Evolutionary conservation across 2,329 filamentous ascomycete species (phyloP).

Genomic region (Ophiostoma australiae): DNA sequence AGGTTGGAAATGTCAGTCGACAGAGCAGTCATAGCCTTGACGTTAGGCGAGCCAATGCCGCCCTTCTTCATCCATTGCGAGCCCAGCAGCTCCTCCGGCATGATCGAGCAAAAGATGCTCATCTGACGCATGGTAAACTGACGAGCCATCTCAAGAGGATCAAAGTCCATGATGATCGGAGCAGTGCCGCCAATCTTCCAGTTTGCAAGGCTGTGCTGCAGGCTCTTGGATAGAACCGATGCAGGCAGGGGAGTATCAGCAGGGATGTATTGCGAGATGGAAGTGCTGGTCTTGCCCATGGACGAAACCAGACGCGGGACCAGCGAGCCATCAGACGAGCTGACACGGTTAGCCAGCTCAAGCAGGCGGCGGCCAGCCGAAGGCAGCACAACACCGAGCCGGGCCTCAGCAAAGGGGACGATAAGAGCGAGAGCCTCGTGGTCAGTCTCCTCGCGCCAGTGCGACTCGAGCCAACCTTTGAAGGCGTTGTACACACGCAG

Average conservation of each 20-base stretch:
- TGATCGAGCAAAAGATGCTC: constrained; percentile 81
- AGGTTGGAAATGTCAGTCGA: constrained; percentile 90
- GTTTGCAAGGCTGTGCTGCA: constrained; percentile 63
- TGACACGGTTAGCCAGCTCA: constrained; percentile 75
- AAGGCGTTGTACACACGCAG: constrained; percentile 92
- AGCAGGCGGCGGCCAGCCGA: constrained; percentile 73
- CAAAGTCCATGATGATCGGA: constrained; percentile 81
- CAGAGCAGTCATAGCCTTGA: constrained; percentile 87
- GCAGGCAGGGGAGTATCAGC: constrained; percentile 67
- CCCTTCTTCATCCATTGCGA: constrained; percentile 92
- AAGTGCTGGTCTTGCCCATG: constrained; percentile 80
- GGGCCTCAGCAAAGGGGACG: constrained; percentile 70
- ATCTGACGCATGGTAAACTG: constrained; percentile 93
- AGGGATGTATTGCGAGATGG: constrained; percentile 64
- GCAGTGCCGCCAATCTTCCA: constrained; percentile 65
- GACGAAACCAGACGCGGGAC: constrained; percentile 80
- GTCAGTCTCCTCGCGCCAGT: constrained; percentile 84
- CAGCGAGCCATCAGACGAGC: constrained; percentile 62
- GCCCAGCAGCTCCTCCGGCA: constrained; percentile 84
- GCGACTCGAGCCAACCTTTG: constrained; percentile 94
- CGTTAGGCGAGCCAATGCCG: constrained; percentile 74
- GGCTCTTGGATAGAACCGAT: constrained; percentile 68
- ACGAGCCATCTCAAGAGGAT: constrained; percentile 82
- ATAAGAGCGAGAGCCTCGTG: constrained; percentile 70
- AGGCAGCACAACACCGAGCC: constrained; percentile 63